Percentiles rank a stretch among this genome's conserved stretches.
Conservation (phyloP, 371 early-diverging fungal genomes). For the Mortierella sp. region DNA sequence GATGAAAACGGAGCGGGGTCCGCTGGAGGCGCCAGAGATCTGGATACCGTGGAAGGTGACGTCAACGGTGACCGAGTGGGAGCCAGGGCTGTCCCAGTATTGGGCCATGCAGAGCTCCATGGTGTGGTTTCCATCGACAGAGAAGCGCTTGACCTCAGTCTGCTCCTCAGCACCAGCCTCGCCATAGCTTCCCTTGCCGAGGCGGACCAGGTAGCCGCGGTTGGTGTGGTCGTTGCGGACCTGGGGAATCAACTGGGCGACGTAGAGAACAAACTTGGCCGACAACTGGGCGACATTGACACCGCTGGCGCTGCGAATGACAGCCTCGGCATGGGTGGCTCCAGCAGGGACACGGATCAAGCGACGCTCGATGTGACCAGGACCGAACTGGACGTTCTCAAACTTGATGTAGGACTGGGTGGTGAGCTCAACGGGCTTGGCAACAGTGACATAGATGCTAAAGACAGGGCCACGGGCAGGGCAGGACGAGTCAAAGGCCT, state of each 20-base stretch:
- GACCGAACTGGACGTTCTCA: slow-evolving; percentile 74
- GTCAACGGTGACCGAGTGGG: slow-evolving; percentile 77
- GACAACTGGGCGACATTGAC: slow-evolving; percentile 28
- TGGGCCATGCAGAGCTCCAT: slow-evolving; percentile 88
- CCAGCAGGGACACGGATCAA: slow-evolving; percentile 88
- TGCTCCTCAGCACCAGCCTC: slow-evolving; percentile 75
- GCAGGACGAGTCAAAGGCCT: slow-evolving; percentile 82
- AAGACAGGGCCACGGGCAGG: slow-evolving; percentile 86
- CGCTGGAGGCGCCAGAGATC: slow-evolving; percentile 64
- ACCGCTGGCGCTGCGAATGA: slow-evolving; percentile 36
- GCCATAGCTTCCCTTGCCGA: slow-evolving; percentile 76
- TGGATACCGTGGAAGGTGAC: slow-evolving; percentile 88
- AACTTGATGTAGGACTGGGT: slow-evolving; percentile 66
- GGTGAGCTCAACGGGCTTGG: slow-evolving; percentile 77
- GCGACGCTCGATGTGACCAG: slow-evolving; percentile 84
- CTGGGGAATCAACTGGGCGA: slow-evolving; percentile 81
- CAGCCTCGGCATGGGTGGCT: slow-evolving; percentile 76
- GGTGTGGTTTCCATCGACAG: slow-evolving; percentile 80
- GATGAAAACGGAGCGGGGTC: slow-evolving; percentile 63
- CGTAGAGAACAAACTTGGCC: slow-evolving; percentile 60
- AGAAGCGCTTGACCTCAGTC: slow-evolving; percentile 68
- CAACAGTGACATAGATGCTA: slow-evolving; percentile 90
- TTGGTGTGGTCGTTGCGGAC: slow-evolving; percentile 74
- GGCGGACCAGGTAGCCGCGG: slow-evolving; percentile 66
- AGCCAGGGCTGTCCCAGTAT: slow-evolving; percentile 88